phyloP scores from a whole-genome alignment of 2,329 filamentous ascomycete species.

The Clonostachys chloroleuca region DNA sequence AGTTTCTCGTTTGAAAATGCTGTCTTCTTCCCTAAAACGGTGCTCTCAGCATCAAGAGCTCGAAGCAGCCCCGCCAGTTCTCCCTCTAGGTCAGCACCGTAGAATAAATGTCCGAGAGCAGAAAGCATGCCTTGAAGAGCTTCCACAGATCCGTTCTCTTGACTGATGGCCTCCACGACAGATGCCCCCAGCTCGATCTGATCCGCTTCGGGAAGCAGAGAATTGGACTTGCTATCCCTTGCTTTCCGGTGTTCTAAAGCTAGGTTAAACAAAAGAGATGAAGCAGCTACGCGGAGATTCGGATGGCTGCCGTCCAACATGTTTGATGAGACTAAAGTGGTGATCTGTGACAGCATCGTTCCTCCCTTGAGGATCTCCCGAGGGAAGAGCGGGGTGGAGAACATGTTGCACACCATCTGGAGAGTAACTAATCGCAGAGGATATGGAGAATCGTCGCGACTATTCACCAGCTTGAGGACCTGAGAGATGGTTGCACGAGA shows the following conservation, averaged over 20 bases:
- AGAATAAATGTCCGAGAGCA: constrained; percentile 72
- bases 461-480: constrained; percentile 57
- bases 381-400: constrained; percentile 68
- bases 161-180: constrained; percentile 66
- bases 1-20: constrained; percentile 54
- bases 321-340: constrained; percentile 68
- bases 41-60: constrained; percentile 69
- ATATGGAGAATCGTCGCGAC: constrained; percentile 63
- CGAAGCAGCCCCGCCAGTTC: constrained; percentile 77
- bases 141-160: constrained; percentile 60
- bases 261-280: constrained; percentile 81
- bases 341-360: constrained; percentile 52
- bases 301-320: constrained; percentile 73
- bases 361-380: constrained; percentile 52
- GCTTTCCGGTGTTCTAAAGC: constrained; percentile 64
- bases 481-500: constrained; percentile 57
- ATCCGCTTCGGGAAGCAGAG: constrained; percentile 59
- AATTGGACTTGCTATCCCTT: constrained; percentile 51
- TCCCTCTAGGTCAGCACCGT: constrained; percentile 63
- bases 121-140: constrained; percentile 73
- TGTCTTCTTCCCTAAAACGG: constrained; percentile 53
- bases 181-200: constrained; percentile 81
- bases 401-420: constrained; percentile 82
- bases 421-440: constrained; percentile 77
- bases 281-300: constrained; percentile 75